Evolutionary conservation across 768 basidiomycete genomes (phyloP), one percentile per base, ranked within the genome.

Genomic region (Boletus edulis): DNA sequence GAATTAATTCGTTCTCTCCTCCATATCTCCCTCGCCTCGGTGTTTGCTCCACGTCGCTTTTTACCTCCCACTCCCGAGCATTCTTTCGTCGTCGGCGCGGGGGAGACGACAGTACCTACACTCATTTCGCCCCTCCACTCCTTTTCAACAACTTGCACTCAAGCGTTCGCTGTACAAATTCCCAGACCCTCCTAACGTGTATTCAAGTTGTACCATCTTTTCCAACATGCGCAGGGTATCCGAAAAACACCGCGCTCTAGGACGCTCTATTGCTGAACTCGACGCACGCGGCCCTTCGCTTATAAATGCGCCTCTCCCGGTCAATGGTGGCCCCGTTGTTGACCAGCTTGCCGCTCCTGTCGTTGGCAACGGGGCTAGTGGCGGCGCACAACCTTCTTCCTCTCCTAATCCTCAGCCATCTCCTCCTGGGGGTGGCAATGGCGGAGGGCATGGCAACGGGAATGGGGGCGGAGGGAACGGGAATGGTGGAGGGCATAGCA

Each of bases 261-360:
- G 38, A 15, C 61, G 55, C 38, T 57, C 48, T 39, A 29, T 60
- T 20, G 40, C 17, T 43, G 57, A 49, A 24, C 65, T 75, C 34
- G 61, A 72, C 11, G 69, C 67, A 46, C 77, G 79, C 56, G 68
- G 70, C 17, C 76, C 77, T 35, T 58, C 69, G 3, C 74, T 76
- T 57, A 65, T 76, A 39, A 70, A 72, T 35, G 61, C 77, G 3
- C 68, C 75, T 32, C 56, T 76, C 24, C 8, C 49, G 27, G 8
- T 52, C 22, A 9, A 35, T 52, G 71, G 76, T 9, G 62, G 80
- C 37, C 77, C 80, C 3, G 46, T 81, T 29, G 60, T 77, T 31
- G 64, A 65, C n/a, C 68, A 73, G 3, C 31, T 82, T 17, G 49
- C 75, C 37, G 67, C 56, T 20, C 65, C 75, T 22, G 27, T 80